Evolutionary conservation across 208 protist genomes (phyloP), one percentile per base, ranked within the genome.

Genomic region (Crithidia sp.): DNA sequence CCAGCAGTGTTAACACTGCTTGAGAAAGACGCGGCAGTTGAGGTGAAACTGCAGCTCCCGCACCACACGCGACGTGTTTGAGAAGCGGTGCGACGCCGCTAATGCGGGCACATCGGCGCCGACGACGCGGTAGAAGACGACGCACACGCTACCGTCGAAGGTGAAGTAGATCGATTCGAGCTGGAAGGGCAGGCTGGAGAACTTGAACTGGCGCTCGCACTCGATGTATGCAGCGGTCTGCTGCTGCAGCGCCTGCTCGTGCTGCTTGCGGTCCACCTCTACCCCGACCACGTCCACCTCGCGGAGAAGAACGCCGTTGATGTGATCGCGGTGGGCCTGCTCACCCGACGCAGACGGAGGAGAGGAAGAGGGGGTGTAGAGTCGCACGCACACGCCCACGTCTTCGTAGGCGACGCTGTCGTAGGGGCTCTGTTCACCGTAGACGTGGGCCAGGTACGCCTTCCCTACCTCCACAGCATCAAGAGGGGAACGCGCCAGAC

Each of bases 171-270:
- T 82, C 10, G 82, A 79, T 68, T 85, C 80, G 0, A 91, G 64
- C 56, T 85, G 73, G 50, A 91, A 87, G 6, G 85, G 86, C 36
- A 92, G 75, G 44, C 84, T 85, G 39, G 88, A 77, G 74, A 91
- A 89, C 37, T 77, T 77, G 53, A 92, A 85, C 44, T 90, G 86
- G 5, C 81, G 83, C 56, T 77, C 76, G n/a, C 81, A 86, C 76
- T 87, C 83, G 47, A 81, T 63, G 44, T 86, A 79, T 2, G 83
- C 87, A 5, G 55, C 43, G 0, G 74, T 69, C 41, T 88, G 74
- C 59, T 67, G 65, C 39, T 57, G 58, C 45, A 59, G 53, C 40
- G 77, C 60, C 16, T 54, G 67, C 53, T 72, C 56, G 54, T 85
- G 54, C 40, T 87, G 84, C 36, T 40, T 36, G 9, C 58, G 50